Evolutionary conservation across 768 basidiomycete species (phyloP).

Genomic region (Collybiopsis confluens): DNA sequence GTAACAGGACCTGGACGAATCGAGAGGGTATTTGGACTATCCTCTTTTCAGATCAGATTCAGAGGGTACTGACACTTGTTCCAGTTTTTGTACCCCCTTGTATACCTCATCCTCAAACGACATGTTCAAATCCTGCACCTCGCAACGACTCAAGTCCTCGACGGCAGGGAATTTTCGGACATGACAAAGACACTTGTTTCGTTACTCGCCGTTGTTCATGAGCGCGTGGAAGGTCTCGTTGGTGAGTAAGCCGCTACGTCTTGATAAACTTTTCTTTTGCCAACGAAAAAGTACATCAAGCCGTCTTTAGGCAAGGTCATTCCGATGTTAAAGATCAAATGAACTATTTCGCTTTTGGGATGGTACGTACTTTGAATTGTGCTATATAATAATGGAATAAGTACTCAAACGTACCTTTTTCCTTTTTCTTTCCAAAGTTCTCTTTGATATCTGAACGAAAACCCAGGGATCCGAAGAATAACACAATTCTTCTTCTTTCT

Average conservation of each 20-base stretch:
- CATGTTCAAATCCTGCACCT: slow-evolving; percentile 29
- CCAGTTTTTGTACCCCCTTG: slow-evolving; percentile 29
- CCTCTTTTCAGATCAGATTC: background rate
- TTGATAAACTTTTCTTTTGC: background rate
- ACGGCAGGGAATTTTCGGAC: slow-evolving; percentile 23
- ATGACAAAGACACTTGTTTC: slow-evolving; percentile 17
- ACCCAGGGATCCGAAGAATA: background rate
- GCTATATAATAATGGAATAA: background rate
- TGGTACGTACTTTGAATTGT: background rate
- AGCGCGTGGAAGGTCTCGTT: slow-evolving; percentile 21
- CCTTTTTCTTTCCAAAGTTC: background rate
- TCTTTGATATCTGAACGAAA: background rate
- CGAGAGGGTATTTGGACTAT: slow-evolving; percentile 23
- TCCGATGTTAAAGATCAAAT: background rate
- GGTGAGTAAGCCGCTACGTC: slow-evolving; percentile 13
- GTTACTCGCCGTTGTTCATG: slow-evolving; percentile 17
- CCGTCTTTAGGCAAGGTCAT: background rate
- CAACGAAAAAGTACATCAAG: background rate
- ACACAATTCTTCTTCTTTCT: background rate
- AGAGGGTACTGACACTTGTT: background rate
- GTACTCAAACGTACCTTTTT: background rate
- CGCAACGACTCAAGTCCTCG: slow-evolving; percentile 19
- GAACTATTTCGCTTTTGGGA: background rate
- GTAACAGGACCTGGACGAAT: slow-evolving; percentile 28
- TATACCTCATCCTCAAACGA: slow-evolving; percentile 28